Base-by-base conservation (phyloP, 2,329 filamentous ascomycete genomes). In the Orbilia quercus region DNA sequence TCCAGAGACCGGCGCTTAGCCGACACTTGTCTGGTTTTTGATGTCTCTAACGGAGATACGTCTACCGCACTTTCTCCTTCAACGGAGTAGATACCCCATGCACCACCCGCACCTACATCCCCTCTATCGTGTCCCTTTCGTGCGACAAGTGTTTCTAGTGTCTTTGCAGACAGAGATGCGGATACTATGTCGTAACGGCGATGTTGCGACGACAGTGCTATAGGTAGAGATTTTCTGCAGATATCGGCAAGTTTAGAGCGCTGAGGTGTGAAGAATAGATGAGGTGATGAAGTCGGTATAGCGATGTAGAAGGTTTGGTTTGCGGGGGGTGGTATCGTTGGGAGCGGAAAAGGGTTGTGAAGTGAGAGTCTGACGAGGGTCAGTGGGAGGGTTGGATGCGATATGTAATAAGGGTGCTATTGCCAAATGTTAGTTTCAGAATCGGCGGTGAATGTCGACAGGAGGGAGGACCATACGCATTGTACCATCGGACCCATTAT, bases 281-380 rank as follows among this genome's bases (percentile, higher is more conserved):
- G 88, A 0, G 91, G 90, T 9, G 90, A 89, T 34, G 89, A 90
- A 78, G 94, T 89, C 0, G 92, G 92, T 77, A 96, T 94, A 1
- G 91, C 90, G 72, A 96, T 83, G 78, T 91, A 95, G 40, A 96
- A 76, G 11, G 75, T 75, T 12, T 86, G 1, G 90, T 89, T 75
- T 88, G 55, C 14, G 7, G 86, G 11, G 88, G 69, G 83, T 84
- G 51, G 84, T 79, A 40, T 60, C 1, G 40, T 81, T 78, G 42
- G 74, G 51, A 47, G 71, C 75, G 51, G 77, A 75, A 53, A 57
- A 1, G 74, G 63, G 22, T 20, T 79, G 75, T 34, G 81, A 79
- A 54, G 84, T 2, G 76, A 75, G 20, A 78, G 53, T 11, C 76
- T 76, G 18, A 78, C 54, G 9, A 78, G 59, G 4, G 75, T 76